These are phyloP conservation scores for Botryotinia convoluta DNA, from an alignment of 2,329 filamentous ascomycete species.

Conservation along the genomic window DNA sequence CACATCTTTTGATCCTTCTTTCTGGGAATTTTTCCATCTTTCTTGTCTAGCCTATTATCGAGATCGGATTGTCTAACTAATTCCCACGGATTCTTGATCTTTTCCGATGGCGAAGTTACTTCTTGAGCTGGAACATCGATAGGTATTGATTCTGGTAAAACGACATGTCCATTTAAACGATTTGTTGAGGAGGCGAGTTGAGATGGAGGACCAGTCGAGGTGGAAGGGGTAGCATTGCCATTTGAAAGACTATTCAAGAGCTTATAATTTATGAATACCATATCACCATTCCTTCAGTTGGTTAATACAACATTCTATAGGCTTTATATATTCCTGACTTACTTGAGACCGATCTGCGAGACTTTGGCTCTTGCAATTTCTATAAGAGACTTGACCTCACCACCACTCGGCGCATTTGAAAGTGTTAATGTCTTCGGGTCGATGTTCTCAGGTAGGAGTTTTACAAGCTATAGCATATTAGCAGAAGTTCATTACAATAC, in stretches of 20 bases:
- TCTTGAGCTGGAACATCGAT: slow-evolving; percentile 54
- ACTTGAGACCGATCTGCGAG: slow-evolving; percentile 60
- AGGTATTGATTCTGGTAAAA: slow-evolving; percentile 65
- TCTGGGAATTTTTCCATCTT: slow-evolving; percentile 84
- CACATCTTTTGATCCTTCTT: slow-evolving; percentile 81
- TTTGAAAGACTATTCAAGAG: slow-evolving; percentile 51
- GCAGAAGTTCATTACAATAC: neutral
- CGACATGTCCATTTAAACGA: slow-evolving; percentile 74
- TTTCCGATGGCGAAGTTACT: slow-evolving; percentile 53
- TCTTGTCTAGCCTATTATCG: slow-evolving; percentile 81
- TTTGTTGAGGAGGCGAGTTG: slow-evolving; percentile 49
- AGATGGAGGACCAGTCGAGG: slow-evolving; percentile 33
- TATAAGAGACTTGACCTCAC: slow-evolving; percentile 55
- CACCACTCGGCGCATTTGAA: slow-evolving; percentile 58
- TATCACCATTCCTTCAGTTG: slow-evolving; percentile 72
- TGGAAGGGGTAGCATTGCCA: slow-evolving; percentile 42
- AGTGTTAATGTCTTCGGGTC: slow-evolving; percentile 59
- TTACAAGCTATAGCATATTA: slow-evolving; percentile 48
- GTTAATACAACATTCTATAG: neutral
- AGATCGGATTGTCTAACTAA: slow-evolving; percentile 81
- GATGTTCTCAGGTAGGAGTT: slow-evolving; percentile 60
- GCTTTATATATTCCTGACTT: slow-evolving; percentile 27
- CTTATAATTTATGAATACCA: slow-evolving; percentile 82
- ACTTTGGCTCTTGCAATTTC: slow-evolving; percentile 58
- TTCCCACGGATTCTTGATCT: slow-evolving; percentile 90